Conservation (phyloP, 176 grass and related monocot genomes). For the Oryza longistaminata region DNA sequence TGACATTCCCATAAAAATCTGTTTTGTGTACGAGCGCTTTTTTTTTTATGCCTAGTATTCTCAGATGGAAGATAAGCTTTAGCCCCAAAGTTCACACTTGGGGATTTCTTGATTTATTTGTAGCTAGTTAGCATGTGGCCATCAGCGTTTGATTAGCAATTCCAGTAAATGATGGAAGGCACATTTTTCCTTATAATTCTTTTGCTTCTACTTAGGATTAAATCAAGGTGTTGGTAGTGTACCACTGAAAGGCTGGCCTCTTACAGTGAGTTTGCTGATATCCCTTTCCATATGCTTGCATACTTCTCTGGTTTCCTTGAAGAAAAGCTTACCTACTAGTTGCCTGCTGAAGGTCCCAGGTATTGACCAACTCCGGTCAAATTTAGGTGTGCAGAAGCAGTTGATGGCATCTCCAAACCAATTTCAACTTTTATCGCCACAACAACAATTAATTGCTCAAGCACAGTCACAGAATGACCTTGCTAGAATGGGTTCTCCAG, state of each 20-base stretch:
- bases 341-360: slow-evolving; percentile 67
- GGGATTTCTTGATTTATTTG: slow-evolving; percentile 18
- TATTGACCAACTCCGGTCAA: slow-evolving; percentile 85
- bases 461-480: slow-evolving; percentile 75
- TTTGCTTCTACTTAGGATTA: slow-evolving; percentile 56
- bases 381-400: slow-evolving; percentile 79
- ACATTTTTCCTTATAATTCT: slow-evolving; percentile 35
- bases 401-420: slow-evolving; percentile 77
- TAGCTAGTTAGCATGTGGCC: not conserved
- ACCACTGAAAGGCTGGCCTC: slow-evolving; percentile 94
- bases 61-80: slow-evolving; percentile 1
- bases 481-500: slow-evolving; percentile 80
- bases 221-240: slow-evolving; percentile 88
- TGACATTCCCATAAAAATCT: not conserved
- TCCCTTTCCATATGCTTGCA: slow-evolving; percentile 12
- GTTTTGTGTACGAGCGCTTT: not conserved
- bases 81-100: not conserved
- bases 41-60: not conserved
- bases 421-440: slow-evolving; percentile 81
- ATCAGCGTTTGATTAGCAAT: not conserved
- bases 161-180: not conserved
- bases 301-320: not conserved
- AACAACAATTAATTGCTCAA: slow-evolving; percentile 77
- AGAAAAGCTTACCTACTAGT: slow-evolving; percentile 34
- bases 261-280: slow-evolving; percentile 62